Base-by-base conservation (phyloP, 805 yeast genomes). In the Candida taoyuanica region DNA sequence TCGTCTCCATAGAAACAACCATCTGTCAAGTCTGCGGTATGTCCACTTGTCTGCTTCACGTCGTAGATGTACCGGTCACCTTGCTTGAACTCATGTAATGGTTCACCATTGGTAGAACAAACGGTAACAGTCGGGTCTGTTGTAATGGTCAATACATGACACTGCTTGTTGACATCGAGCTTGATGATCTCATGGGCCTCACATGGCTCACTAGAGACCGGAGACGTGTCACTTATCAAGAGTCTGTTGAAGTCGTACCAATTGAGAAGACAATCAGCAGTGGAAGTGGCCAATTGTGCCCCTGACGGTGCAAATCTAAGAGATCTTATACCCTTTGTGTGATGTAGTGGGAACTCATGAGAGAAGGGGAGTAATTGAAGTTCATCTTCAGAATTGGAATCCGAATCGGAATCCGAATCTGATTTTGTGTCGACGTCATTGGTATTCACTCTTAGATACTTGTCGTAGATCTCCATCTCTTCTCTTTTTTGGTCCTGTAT, bases 231-330 rank as follows among this genome's bases (percentile, higher is more conserved):
- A n/a, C n/a, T n/a, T n/a, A n/a, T n/a, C n/a, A n/a, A n/a, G n/a
- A n/a, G n/a, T n/a, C n/a, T n/a, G 23, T 45, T 43, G 40, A 66
- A 67, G 24, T 62, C 58, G 55, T 55, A 66, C 13, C 55, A 40
- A 28, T 54, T 48, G 15, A 66, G 32, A 1, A 28, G n/a, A 9
- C 41, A 43, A 24, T 60, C 65, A 19, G 42, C 37, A 3, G 63
- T 53, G 2, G 58, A 47, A 2, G 63, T 44, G 14, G 47, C 42
- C 7, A 67, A 40, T 3, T 59, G 43, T 3, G 49, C 31, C 0
- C 67, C 65, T 0, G 54, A 35, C 1, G 45, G 36, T 24, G 58
- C 58, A 17, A 53, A 42, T 5, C 47, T 47, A 15, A 63, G 33
- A 1, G 49, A 36, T 2, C 52, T 44, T n/a, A 62, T 34, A 37